Evolutionary conservation across 2,329 filamentous ascomycete species (phyloP).

Genomic region (Penicillium sp.): DNA sequence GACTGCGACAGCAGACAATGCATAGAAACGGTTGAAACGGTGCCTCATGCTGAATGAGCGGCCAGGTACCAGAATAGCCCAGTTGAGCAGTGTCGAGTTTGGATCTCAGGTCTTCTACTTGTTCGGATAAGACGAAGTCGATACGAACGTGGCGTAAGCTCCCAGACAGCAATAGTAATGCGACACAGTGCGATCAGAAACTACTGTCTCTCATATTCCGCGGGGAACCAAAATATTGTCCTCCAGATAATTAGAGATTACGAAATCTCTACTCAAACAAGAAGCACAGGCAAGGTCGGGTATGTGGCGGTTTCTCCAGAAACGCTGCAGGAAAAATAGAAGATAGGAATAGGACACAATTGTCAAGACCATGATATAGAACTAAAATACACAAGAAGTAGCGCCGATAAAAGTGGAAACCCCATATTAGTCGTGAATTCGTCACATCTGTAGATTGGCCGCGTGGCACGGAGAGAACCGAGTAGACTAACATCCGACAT

Average conservation of each 20-base stretch:
- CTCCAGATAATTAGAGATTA: not conserved
- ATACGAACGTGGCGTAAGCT: not conserved
- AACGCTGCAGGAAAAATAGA: not conserved
- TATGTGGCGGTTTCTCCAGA: not conserved
- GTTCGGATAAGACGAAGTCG: not conserved
- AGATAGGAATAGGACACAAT: too few species aligned
- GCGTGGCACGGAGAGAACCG: conserved; percentile 11
- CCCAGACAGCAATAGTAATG: not conserved
- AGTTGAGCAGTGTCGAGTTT: not conserved
- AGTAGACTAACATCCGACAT: conserved; percentile 5
- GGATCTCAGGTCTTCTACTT: not conserved
- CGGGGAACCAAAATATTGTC: not conserved
- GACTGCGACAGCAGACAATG: conserved; percentile 28
- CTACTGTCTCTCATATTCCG: not conserved
- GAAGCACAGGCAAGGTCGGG: not conserved
- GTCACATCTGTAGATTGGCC: not conserved
- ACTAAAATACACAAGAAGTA: not conserved
- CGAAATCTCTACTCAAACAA: not conserved
- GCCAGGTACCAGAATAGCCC: not conserved
- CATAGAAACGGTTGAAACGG: conserved; percentile 32
- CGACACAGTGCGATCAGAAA: not conserved
- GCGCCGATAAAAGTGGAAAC: not conserved
- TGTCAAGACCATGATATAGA: not conserved
- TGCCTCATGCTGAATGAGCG: conserved; percentile 18
- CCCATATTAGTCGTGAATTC: not conserved